Conservation (phyloP, 2,329 filamentous ascomycete species). For the Colletotrichum zoysiae region DNA sequence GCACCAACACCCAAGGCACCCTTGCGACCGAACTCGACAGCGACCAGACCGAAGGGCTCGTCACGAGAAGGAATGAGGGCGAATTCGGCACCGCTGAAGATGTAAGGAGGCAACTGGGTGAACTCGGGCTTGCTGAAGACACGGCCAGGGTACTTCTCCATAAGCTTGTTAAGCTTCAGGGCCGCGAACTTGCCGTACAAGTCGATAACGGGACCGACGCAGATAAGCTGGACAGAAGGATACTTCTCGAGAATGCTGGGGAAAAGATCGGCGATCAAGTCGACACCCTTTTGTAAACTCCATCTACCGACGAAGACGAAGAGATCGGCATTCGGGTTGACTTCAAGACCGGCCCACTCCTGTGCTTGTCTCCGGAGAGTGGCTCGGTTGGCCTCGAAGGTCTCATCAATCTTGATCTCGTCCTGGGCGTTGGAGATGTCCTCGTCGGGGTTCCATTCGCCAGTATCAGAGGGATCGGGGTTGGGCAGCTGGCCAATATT, state of each 20-base stretch:
- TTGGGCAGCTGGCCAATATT: conserved; percentile 74
- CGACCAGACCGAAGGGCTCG: conserved; percentile 77
- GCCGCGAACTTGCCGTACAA: conserved; percentile 77
- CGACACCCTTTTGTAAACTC: conserved; percentile 77
- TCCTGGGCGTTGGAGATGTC: conserved; percentile 56
- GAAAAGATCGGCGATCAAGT: conserved; percentile 77
- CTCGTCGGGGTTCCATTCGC: conserved; percentile 67
- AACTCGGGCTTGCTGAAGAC: conserved; percentile 79
- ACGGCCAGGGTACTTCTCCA: conserved; percentile 73
- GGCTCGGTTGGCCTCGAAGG: conserved; percentile 65
- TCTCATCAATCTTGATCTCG: conserved; percentile 65
- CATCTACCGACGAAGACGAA: conserved; percentile 78
- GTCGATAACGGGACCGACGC: conserved; percentile 75
- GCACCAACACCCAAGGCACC: conserved; percentile 76
- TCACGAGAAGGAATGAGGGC: conserved; percentile 77
- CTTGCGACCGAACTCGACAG: conserved; percentile 77
- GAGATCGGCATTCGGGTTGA: conserved; percentile 72
- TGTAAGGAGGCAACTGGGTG: conserved; percentile 73
- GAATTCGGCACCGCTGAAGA: conserved; percentile 77
- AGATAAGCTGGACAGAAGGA: conserved; percentile 71
- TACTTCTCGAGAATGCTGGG: conserved; percentile 71
- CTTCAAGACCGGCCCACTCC: conserved; percentile 74
- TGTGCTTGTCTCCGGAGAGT: conserved; percentile 72
- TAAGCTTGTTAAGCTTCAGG: conserved; percentile 72
- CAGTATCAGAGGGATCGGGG: conserved; percentile 74